Base-by-base conservation (phyloP, 2,329 filamentous ascomycete species). In the Trichoderma citrinoviride region DNA sequence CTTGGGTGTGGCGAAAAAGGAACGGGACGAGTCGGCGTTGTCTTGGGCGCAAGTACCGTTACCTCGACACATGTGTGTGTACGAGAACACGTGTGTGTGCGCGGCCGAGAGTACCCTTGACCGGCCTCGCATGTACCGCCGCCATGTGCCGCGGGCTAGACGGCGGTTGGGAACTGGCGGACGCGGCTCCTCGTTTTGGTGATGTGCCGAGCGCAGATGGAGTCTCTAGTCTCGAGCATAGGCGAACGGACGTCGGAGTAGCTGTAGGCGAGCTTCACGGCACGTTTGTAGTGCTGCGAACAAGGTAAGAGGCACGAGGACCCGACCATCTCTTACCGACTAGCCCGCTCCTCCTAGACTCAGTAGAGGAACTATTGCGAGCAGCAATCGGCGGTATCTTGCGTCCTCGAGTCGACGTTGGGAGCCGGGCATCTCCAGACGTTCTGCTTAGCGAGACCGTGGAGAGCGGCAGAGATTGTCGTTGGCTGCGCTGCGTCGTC, bases 81-180 rank as follows among this genome's bases (percentile, higher is more conserved):
- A 5, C 21, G 47, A 14, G 37, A 23, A 7, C 29, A 37, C 17
- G 33, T 7, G 46, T 43, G 57, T 61, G 57, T 29, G 12, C 57
- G 33, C 41, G 46, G 27, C 7, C 37, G 23, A n/a, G 29, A n/a
- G n/a, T n/a, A n/a, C n/a, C n/a, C 21, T 49, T 37, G 41, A 25
- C 21, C 21, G 25, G 55, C 14, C 14, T 27, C 29, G 54, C 27
- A 19, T n/a, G 23, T 54, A 21, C 33, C 33, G 27, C 33, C 43
- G 27, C 33, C 43, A 61, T 61, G 58, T 61, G 58, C 58, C 58
- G 58, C 40, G 47, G 46, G 37, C 58, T 53, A 61, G 15, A 61
- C 54, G 23, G 58, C 58, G 58, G 47, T 61, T 61, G 47, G 47
- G 53, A 40, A 61, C 52, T 61, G 47, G 47, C 47, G 43, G 46